These are phyloP conservation scores for Wickerhamiella alocasiicola DNA, from an alignment of 805 yeast species.

Conservation along the genomic window DNA sequence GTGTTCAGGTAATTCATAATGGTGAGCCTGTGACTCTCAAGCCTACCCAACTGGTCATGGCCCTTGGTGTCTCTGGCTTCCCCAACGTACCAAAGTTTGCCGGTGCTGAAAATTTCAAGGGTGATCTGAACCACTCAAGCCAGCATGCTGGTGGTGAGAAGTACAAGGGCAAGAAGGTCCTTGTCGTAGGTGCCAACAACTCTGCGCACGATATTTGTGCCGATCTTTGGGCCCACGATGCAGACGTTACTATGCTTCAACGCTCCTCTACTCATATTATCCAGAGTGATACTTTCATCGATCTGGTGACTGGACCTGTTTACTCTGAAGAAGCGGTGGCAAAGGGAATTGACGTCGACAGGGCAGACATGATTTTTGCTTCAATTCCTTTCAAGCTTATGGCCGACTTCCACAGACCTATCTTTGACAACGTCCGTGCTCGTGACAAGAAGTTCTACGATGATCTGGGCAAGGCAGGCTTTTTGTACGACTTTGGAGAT, in stretches of 20 bases:
- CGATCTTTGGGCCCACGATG: conserved; percentile 36
- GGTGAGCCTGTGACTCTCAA: conserved; percentile 15
- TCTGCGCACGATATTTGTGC: conserved; percentile 37
- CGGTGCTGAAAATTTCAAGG: conserved; percentile 30
- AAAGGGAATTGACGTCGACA: conserved; percentile 21
- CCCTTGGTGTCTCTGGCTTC: conserved; percentile 35
- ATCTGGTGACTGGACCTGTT: conserved; percentile 29
- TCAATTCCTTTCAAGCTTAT: conserved; percentile 29
- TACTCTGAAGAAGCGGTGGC: conserved; percentile 30
- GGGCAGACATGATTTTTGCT: conserved; percentile 31
- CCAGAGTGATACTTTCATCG: conserved; percentile 4
- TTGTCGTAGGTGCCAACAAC: conserved; percentile 37
- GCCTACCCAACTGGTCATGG: conserved; percentile 31
- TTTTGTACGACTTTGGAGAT: conserved; percentile 33
- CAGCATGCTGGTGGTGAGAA: conserved; percentile 32
- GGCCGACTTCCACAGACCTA: conserved; percentile 30
- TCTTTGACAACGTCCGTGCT: conserved; percentile 21
- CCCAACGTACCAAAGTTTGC: conserved; percentile 27
- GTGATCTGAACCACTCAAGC: conserved; percentile 34
- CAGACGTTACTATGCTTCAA: conserved; percentile 34
- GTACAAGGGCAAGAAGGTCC: conserved; percentile 33
- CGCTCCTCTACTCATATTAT: conserved; percentile 30
- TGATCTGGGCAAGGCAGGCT: conserved; percentile 29
- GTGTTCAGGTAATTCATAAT: conserved; percentile 25
- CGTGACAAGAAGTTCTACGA: conserved; percentile 27